These are phyloP conservation scores for Lolium perenne DNA, from an alignment of 176 grass and related monocot genomes.

Conservation along the genomic window DNA sequence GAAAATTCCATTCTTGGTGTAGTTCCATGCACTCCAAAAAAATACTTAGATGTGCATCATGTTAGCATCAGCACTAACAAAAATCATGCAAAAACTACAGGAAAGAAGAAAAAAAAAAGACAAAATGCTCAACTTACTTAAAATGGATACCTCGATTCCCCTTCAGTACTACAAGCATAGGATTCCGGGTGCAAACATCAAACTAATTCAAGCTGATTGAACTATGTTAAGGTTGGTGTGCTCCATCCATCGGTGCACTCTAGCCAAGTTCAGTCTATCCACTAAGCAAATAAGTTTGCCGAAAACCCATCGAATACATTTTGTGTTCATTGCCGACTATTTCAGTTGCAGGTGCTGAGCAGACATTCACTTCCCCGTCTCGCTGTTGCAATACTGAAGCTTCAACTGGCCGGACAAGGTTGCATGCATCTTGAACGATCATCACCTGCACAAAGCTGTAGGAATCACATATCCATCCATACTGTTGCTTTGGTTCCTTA, in stretches of 20 bases:
- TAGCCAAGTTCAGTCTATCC: not conserved
- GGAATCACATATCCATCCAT: constrained; percentile 24
- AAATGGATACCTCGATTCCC: not conserved
- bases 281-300: not conserved
- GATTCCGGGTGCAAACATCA: not conserved
- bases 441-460: constrained; percentile 30
- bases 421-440: constrained; percentile 21
- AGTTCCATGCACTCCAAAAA: too few species aligned
- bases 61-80: too few species aligned
- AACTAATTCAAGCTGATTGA: not conserved
- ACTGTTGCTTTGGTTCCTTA: constrained; percentile 15
- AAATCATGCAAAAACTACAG: too few species aligned
- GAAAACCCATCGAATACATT: not conserved
- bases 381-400: not conserved
- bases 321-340: constrained; percentile 25
- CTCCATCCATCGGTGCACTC: not conserved
- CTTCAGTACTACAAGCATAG: not conserved
- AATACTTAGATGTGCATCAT: too few species aligned
- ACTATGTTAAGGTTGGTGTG: not conserved
- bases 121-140: too few species aligned
- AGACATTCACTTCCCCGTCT: not conserved
- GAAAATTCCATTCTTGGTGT: too few species aligned
- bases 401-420: not conserved
- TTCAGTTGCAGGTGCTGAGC: constrained; percentile 11
- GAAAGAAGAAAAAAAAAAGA: too few species aligned